phyloP scores from a whole-genome alignment of 352 stramenopile genomes.

The Globisporangium cylindrosporum region DNA sequence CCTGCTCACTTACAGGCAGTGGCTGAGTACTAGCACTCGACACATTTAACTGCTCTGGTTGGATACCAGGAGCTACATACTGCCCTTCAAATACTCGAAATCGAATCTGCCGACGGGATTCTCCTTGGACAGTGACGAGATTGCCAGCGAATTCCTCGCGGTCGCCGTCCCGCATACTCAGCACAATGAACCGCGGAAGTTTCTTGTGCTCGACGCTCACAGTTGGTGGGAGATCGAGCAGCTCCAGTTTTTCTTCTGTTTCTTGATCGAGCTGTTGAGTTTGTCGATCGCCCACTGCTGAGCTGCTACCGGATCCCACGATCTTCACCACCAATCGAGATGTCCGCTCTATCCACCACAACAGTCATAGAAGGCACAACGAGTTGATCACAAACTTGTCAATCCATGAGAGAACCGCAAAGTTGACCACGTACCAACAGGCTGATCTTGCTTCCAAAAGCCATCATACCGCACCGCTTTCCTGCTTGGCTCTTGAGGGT shows the following conservation, averaged over 20 bases:
- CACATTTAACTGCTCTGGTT: not conserved
- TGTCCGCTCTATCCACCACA: slow-evolving; percentile 8
- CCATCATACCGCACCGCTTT: slow-evolving; percentile 20
- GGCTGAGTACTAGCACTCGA: not conserved
- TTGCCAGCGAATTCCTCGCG: not conserved
- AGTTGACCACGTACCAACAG: slow-evolving; percentile 20
- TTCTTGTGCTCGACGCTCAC: slow-evolving; percentile 20
- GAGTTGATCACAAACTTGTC: not conserved
- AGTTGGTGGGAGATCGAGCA: slow-evolving; percentile 15
- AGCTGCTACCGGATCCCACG: not conserved
- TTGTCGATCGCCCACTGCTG: slow-evolving; percentile 1
- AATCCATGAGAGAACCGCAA: not conserved
- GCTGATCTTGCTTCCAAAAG: slow-evolving; percentile 18
- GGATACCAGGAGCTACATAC: not conserved
- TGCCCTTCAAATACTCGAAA: slow-evolving; percentile 41
- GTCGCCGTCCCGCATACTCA: slow-evolving; percentile 9
- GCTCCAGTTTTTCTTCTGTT: not conserved
- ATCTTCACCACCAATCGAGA: slow-evolving; percentile 17
- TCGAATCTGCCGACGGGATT: slow-evolving; percentile 32
- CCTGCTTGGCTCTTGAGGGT: not conserved
- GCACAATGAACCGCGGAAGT: slow-evolving; percentile 18
- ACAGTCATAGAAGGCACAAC: not conserved
- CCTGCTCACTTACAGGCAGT: not conserved
- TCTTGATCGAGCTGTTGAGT: not conserved
- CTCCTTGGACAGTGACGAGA: slow-evolving; percentile 23